phyloP scores from a whole-genome alignment of 441 rosid genomes.

The Brassica hybrid region DNA sequence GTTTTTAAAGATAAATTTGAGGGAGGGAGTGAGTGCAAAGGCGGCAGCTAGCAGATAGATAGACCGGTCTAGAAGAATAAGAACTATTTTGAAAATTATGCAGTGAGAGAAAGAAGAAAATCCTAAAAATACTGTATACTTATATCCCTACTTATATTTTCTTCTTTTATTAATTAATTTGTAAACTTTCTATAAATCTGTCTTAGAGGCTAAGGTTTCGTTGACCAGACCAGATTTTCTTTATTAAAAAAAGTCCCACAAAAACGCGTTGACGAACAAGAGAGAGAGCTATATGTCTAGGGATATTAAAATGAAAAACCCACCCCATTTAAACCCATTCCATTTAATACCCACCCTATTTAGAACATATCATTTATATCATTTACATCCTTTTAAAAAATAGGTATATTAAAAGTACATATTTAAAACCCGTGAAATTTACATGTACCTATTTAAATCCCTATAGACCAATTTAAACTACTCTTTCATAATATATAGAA shows the following conservation, averaged over 20 bases:
- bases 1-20: neutral
- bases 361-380: no score
- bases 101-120: neutral
- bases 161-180: neutral
- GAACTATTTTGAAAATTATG: neutral
- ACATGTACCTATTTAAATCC: no score
- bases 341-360: no score
- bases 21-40: slow-evolving; percentile 1
- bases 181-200: neutral
- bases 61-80: slow-evolving; percentile 8
- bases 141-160: neutral
- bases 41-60: slow-evolving; percentile 5
- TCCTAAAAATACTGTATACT: neutral
- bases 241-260: neutral
- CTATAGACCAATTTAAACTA: no score
- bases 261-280: slow-evolving; percentile 9
- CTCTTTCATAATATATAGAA: no score
- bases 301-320: no score
- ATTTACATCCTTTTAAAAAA: no score
- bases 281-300: neutral
- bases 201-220: slow-evolving; percentile 5
- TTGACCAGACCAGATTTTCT: neutral
- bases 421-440: no score
- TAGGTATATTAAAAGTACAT: no score
- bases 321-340: no score